Base-by-base conservation (phyloP, 176 grass and related monocot species). In the Aegilops longissima region DNA sequence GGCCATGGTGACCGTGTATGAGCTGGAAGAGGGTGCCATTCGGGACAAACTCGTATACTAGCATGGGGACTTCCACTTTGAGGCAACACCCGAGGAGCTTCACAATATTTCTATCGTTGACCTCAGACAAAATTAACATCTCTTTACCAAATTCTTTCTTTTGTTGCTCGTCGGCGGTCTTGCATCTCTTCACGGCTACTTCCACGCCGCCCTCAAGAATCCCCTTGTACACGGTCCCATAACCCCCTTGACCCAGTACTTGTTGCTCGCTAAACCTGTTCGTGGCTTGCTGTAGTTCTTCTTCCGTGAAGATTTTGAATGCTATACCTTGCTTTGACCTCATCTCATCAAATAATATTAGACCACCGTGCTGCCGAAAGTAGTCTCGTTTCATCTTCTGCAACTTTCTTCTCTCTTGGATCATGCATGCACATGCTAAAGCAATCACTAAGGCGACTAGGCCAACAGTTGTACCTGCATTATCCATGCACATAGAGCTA, bases 51-150 rank as follows among this genome's bases (percentile, higher is more conserved):
- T 82, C 71, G 2, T 88, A 82, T 16, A 84, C 82, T 0, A 84
- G 16, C 5, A 84, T 63, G 0, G 80, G 80, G 12, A 82, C 66
- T 35, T 82, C 66, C 12, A 82, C 80, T 71, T 82, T 66, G 2
- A 82, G 80, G 21, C 80, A 82, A 56, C 80, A 82, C 7, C 80
- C 80, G 5, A 70, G n/a, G 12, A 82, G 66, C 5, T 82, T 82
- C 2, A 82, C 80, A 8, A 82, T 70, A 21, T 82, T 82, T 38
- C 0, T 82, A 21, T 82, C 66, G 31, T 82, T 82, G 4, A 70
- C 54, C 16, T 82, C 10, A 8, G 80, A 70, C 24, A 82, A 21
- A 31, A 82, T 70, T 71, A 82, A 0, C 80, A 82, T 82, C 52
- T 81, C 79, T 31, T 49, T 67, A 13, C 62, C 79, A 5, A 81